Conservation (phyloP, 2,329 filamentous ascomycete species). For the Biscogniauxia marginata region DNA sequence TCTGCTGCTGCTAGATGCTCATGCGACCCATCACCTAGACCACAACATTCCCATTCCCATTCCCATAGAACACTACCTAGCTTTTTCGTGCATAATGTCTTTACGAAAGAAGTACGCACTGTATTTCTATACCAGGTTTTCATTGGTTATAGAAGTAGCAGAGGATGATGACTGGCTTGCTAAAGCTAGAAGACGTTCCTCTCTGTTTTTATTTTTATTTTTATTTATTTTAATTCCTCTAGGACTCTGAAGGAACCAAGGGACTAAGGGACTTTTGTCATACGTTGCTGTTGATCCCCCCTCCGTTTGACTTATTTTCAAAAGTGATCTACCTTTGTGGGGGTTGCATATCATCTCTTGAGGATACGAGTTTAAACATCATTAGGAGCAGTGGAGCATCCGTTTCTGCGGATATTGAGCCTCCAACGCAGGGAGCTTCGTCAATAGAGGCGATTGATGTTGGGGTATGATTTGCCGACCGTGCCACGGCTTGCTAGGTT, state of each 20-base stretch:
- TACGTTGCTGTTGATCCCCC: constrained; percentile 6
- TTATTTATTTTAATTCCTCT: neutral
- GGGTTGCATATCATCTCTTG: constrained; percentile 18
- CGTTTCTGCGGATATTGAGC: constrained; percentile 2
- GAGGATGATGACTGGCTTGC: no score
- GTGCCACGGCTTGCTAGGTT: neutral
- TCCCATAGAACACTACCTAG: neutral
- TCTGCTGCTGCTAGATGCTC: neutral
- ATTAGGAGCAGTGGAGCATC: constrained; percentile 6
- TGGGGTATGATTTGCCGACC: neutral
- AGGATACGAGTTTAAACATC: constrained; percentile 13
- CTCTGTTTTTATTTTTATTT: neutral
- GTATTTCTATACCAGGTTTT: no score
- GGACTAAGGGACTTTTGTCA: constrained; percentile 5
- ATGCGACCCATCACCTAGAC: neutral
- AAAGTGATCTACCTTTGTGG: constrained; percentile 14
- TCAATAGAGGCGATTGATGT: neutral
- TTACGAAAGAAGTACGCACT: no score
- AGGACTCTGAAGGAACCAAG: neutral
- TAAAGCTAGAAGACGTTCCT: no score
- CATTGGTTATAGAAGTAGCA: no score
- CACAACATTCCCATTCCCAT: neutral
- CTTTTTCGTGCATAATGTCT: no score
- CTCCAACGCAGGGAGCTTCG: constrained; percentile 1
- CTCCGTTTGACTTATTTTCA: constrained; percentile 9